A percentile compares a stretch with the other conserved stretches of the same genome.
Evolutionary conservation across 371 early-diverging fungal species (phyloP).

Genomic region (Saksenaea vasiformis): DNA sequence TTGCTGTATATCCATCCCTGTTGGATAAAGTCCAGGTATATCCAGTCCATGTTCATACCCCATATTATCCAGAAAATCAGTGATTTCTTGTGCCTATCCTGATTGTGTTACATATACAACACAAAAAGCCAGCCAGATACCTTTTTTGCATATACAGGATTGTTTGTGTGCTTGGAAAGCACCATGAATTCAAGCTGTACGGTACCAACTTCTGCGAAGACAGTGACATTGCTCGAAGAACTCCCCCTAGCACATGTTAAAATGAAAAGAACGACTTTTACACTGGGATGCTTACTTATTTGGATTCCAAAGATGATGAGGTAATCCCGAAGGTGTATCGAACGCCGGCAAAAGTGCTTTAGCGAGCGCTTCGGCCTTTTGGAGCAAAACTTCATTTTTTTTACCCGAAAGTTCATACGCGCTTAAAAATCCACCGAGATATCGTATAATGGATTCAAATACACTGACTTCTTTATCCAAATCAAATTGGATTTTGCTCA

Average conservation of each 20-base stretch:
- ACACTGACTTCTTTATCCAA: constrained; percentile 55
- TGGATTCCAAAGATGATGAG: constrained; percentile 47
- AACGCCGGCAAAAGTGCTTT: constrained; percentile 58
- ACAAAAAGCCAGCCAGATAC: constrained; percentile 22
- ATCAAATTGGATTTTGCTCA: constrained; percentile 52
- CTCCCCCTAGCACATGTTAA: constrained; percentile 16
- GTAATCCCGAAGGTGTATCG: constrained; percentile 63
- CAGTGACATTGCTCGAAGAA: constrained; percentile 15
- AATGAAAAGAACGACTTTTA: neutral
- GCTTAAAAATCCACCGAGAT: constrained; percentile 84
- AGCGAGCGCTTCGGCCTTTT: constrained; percentile 58
- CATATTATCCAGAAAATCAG: constrained; percentile 43
- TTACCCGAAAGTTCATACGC: constrained; percentile 72
- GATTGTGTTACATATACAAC: neutral
- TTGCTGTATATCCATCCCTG: constrained; percentile 33
- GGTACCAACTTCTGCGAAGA: constrained; percentile 85
- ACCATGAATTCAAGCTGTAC: constrained; percentile 87
- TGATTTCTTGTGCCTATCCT: constrained; percentile 50
- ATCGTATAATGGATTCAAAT: constrained; percentile 91
- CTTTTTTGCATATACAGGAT: constrained; percentile 61
- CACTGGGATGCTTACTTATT: constrained; percentile 34
- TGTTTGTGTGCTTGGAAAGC: constrained; percentile 71
- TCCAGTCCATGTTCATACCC: constrained; percentile 44
- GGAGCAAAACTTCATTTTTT: constrained; percentile 29
- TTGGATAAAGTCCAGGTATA: constrained; percentile 62